Conservation (phyloP, 2,329 filamentous ascomycete species). For the Talaromyces albobiverticillius region DNA sequence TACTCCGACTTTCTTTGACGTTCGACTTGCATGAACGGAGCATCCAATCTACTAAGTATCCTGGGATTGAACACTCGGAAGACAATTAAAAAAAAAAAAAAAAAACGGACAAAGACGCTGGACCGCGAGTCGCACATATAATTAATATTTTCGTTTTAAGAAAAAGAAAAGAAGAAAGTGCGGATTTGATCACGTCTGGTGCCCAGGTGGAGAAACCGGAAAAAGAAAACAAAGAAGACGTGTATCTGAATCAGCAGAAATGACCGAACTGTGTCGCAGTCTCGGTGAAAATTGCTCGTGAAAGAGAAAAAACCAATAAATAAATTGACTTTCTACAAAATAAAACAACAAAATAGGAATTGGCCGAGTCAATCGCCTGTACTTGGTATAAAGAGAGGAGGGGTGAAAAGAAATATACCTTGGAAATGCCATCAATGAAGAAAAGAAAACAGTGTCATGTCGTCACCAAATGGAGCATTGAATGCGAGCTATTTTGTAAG, state of each 20-base stretch:
- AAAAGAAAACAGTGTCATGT: not conserved
- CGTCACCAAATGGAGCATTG: not conserved
- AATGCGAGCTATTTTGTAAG: not conserved
- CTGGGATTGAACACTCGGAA: not conserved
- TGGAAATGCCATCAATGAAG: not conserved
- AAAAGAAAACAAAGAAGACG: slow-evolving; percentile 1
- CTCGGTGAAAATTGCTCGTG: not conserved
- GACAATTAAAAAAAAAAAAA: not conserved
- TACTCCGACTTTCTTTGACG: not conserved
- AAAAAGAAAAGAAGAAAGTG: not conserved
- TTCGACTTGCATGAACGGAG: not conserved
- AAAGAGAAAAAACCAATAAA: not conserved
- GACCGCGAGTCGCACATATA: not conserved
- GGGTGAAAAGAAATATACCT: not conserved
- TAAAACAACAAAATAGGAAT: not conserved
- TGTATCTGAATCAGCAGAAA: not conserved
- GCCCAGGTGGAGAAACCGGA: not conserved
- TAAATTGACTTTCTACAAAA: not conserved
- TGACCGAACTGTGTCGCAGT: not conserved
- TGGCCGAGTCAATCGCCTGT: not conserved
- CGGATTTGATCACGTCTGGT: not conserved
- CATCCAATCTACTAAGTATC: too few relatives aligned
- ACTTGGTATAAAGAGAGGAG: not conserved
- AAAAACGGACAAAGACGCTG: not conserved
- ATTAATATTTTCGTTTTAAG: not conserved